phyloP scores from a whole-genome alignment of 2,329 filamentous ascomycete genomes.

The Epichloe brachyelytri region DNA sequence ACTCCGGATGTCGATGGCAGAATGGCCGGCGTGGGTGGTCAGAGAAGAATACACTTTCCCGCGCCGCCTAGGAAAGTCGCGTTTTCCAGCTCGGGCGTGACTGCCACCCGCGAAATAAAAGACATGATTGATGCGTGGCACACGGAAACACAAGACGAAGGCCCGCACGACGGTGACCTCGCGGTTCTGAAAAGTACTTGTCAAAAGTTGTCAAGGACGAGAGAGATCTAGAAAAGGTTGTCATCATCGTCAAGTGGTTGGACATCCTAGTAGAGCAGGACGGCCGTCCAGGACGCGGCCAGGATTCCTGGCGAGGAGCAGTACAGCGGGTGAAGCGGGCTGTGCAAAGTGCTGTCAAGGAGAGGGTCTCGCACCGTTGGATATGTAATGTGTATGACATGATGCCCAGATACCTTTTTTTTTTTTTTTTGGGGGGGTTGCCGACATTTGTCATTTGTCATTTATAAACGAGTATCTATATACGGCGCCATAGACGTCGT shows the following conservation, averaged over 20 bases:
- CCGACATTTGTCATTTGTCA: not conserved
- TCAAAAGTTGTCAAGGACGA: constrained; percentile 61
- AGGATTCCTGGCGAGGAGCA: constrained; percentile 33
- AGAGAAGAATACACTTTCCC: constrained; percentile 34
- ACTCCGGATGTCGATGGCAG: constrained; percentile 12
- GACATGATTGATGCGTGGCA: constrained; percentile 69
- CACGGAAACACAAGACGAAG: constrained; percentile 53
- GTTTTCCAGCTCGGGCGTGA: constrained; percentile 32
- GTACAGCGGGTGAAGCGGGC: constrained; percentile 31
- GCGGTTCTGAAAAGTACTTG: constrained; percentile 63
- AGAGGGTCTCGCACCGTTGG: constrained; percentile 45
- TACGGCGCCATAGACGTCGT: too few species aligned
- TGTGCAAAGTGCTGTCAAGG: constrained; percentile 41
- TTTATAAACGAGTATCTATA: too few species aligned
- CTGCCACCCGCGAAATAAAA: constrained; percentile 47
- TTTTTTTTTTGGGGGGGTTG: not conserved
- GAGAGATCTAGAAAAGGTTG: constrained; percentile 62
- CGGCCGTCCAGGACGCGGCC: constrained; percentile 22
- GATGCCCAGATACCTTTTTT: not conserved
- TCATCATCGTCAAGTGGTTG: constrained; percentile 57
- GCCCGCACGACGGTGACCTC: constrained; percentile 70
- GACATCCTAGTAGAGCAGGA: constrained; percentile 41
- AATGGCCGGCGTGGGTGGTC: constrained; percentile 18
- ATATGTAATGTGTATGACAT: constrained; percentile 13
- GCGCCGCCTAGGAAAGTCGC: constrained; percentile 30